Evolutionary conservation across 2,329 filamentous ascomycete genomes (phyloP), one percentile per base, ranked within the genome.

Genomic region (Stagonosporopsis cucurbitacearum): DNA sequence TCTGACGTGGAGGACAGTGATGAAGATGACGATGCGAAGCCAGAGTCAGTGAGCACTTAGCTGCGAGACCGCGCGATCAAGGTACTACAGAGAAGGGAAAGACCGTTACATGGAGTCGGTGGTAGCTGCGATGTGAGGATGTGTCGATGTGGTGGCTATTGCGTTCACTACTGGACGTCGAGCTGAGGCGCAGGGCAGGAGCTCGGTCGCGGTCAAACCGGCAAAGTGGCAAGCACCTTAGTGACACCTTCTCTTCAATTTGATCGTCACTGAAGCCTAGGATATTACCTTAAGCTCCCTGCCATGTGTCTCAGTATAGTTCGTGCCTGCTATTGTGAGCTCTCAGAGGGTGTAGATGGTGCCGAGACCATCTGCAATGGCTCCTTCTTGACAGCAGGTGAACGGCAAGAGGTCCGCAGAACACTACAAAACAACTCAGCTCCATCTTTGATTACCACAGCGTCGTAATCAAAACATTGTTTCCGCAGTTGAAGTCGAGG

Each of bases 1-100:
- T 11, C 12, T 11, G 26, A 55, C 1, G 50, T 47, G 1, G 51
- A 51, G 3, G 51, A 53, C n/a, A 43, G 41, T 6, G 47, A 43
- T 5, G 20, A 35, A 5, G 48, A 58, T 4, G 50, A 50, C 7
- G 33, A 44, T 9, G 42, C 44, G 4, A 43, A 55, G 30, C 23
- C n/a, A 19, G 15, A 41, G 11, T 20, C 15, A 9, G 26, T n/a
- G 26, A 26, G 7, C 6, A 20, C 8, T 15, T 42, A 49, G 33
- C n/a, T 9, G 35, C 35, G 17, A 37, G 5, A 37, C 6, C 17
- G 35, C 7, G 17, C n/a, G 17, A 20, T 6, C 9, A n/a, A 32
- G 13, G 25, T 7, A 6, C 13, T 37, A 36, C n/a, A 25, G 20
- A 8, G 11, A 42, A 2, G 28, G 17, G 4, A 17, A 4, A n/a